A percentile compares a stretch with the other conserved stretches of the same genome.
Conservation (phyloP, 106 monocot genomes). For the Acorus gramineus region DNA sequence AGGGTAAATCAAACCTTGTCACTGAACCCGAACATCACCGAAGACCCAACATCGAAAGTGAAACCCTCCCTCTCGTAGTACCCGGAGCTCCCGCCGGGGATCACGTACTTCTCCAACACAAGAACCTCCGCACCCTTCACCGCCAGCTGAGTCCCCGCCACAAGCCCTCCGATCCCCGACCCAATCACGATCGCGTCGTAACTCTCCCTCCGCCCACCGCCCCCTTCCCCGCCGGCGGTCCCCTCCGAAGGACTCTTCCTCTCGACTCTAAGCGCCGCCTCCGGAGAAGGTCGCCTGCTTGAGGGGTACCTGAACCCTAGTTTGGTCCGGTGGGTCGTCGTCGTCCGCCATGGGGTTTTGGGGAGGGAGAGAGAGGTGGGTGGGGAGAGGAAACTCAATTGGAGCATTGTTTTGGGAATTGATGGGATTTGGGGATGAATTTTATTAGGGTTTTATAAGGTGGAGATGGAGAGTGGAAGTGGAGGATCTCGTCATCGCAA, state of each 20-base stretch:
- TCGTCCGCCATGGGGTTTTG: too few species aligned
- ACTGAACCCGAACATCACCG: slow-evolving; percentile 97
- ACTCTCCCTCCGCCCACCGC: slow-evolving; percentile 4
- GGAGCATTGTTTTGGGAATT: too few species aligned
- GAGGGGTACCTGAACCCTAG: too few species aligned
- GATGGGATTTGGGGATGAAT: too few species aligned
- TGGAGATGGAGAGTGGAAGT: too few species aligned
- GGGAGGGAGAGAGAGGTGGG: too few species aligned
- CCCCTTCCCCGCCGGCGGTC: neutral
- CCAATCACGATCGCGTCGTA: slow-evolving; percentile 96
- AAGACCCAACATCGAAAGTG: slow-evolving; percentile 95
- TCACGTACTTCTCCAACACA: slow-evolving; percentile 96
- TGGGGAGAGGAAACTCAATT: too few species aligned
- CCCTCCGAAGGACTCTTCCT: slow-evolving; percentile 2
- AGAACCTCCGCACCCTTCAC: slow-evolving; percentile 87
- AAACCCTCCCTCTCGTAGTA: slow-evolving; percentile 77
- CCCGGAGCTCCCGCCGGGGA: slow-evolving; percentile 95
- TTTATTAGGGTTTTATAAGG: too few species aligned
- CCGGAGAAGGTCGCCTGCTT: neutral
- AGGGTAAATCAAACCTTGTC: slow-evolving; percentile 46
- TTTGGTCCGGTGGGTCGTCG: too few species aligned
- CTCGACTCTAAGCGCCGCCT: slow-evolving; percentile 19
- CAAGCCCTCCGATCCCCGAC: slow-evolving; percentile 90
- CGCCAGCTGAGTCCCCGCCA: slow-evolving; percentile 91
- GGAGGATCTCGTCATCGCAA: too few species aligned